Percentiles rank a stretch among this genome's conserved stretches.
phyloP scores from a whole-genome alignment of 495 filamentous ascomycete species.

The Bombardia bombarda region DNA sequence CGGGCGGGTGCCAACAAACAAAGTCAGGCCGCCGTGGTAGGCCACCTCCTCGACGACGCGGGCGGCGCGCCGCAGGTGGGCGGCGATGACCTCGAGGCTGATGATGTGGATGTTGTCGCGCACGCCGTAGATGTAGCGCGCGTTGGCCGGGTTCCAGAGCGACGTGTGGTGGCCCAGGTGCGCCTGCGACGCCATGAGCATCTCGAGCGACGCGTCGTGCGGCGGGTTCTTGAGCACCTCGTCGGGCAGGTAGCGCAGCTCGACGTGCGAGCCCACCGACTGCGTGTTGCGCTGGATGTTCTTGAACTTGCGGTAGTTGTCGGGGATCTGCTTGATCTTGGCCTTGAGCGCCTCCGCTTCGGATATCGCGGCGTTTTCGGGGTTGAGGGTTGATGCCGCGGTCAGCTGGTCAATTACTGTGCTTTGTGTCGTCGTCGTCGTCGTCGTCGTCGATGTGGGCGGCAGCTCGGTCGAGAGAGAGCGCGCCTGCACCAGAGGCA shows the following conservation, averaged over 20 bases:
- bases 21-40: slow-evolving; percentile 70
- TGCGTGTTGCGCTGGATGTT: slow-evolving; percentile 23
- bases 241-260: slow-evolving; percentile 58
- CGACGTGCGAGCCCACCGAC: slow-evolving; percentile 46
- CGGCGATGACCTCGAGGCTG: slow-evolving; percentile 75
- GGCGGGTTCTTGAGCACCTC: slow-evolving; percentile 63
- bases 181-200: slow-evolving; percentile 81
- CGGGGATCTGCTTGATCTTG: slow-evolving; percentile 24
- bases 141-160: slow-evolving; percentile 92
- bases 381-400: too few species aligned
- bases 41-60: slow-evolving; percentile 83
- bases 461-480: slow-evolving; percentile 16
- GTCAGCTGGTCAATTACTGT: too few species aligned
- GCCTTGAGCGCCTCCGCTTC: slow-evolving; percentile 4
- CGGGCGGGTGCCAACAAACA: slow-evolving; percentile 81
- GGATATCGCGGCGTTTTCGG: slow-evolving; percentile 1
- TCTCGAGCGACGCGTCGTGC: slow-evolving; percentile 75
- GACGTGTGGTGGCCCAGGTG: slow-evolving; percentile 91
- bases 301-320: slow-evolving; percentile 15
- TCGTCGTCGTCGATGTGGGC: neutral
- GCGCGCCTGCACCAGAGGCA: slow-evolving; percentile 11
- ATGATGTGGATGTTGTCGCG: slow-evolving; percentile 91
- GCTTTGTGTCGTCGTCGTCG: neutral
- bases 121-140: slow-evolving; percentile 90
- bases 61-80: slow-evolving; percentile 81